phyloP scores from a whole-genome alignment of 352 stramenopile genomes.

The Phytophthora boehmeriae region DNA sequence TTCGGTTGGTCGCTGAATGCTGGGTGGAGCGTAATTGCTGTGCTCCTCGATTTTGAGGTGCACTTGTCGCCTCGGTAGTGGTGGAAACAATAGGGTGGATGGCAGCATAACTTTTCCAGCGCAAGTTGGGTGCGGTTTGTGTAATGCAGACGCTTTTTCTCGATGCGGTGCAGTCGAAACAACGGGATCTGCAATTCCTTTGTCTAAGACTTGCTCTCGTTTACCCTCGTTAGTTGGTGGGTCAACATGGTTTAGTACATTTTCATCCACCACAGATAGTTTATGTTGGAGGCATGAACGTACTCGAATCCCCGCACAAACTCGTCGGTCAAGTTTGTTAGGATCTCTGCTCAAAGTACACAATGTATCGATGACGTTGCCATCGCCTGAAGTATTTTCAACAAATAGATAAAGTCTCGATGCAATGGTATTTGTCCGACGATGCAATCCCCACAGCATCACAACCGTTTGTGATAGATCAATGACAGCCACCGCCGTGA shows the following conservation, averaged over 20 bases:
- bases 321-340: neutral
- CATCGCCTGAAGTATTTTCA: neutral
- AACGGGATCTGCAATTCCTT: no score
- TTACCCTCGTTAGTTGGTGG: no score
- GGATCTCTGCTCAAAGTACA: neutral
- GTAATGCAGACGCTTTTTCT: no score
- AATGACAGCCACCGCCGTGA: slow-evolving; percentile 7
- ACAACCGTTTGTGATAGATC: slow-evolving; percentile 5
- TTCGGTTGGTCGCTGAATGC: no score
- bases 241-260: neutral
- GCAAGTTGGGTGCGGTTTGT: no score
- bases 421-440: neutral
- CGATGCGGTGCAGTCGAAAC: no score
- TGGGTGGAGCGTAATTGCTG: neutral
- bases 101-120: no score
- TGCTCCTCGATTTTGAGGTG: neutral
- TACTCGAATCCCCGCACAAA: neutral
- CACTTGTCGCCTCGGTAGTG: no score
- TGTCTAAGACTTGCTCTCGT: no score
- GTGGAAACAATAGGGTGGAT: no score
- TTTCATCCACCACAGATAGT: neutral
- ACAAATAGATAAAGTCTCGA: neutral
- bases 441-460: slow-evolving; percentile 1
- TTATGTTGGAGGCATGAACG: slow-evolving; percentile 12
- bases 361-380: neutral